Conservation (phyloP, 2,329 filamentous ascomycete genomes). For the Aphanocladium album region DNA sequence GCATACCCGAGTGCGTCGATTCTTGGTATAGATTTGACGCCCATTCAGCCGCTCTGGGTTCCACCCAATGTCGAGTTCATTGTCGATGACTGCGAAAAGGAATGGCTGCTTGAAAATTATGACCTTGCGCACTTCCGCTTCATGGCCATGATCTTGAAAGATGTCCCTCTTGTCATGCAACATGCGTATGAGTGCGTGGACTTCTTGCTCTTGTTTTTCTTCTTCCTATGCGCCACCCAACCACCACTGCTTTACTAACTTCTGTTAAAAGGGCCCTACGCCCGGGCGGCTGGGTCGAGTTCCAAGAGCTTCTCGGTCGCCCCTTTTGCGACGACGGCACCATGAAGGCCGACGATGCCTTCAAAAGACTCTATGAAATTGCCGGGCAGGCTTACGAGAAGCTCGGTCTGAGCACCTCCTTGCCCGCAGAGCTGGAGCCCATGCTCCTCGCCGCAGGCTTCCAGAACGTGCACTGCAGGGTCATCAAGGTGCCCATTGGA, state of each 20-base stretch:
- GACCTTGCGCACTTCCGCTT: conserved; percentile 51
- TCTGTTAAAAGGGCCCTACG: conserved; percentile 10
- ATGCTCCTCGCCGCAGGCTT: conserved; percentile 39
- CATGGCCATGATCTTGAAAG: conserved; percentile 45
- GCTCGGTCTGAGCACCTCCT: conserved; percentile 36
- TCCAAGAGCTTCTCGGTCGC: conserved; percentile 40
- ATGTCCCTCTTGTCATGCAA: conserved; percentile 43
- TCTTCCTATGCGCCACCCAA: too few relatives aligned
- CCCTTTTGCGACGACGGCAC: conserved; percentile 40
- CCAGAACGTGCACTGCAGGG: conserved; percentile 35
- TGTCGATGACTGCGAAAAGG: conserved; percentile 55
- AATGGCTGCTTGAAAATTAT: conserved; percentile 52
- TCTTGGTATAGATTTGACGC: conserved; percentile 38
- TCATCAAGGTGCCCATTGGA: conserved; percentile 42
- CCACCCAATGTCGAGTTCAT: conserved; percentile 58
- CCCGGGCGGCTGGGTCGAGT: conserved; percentile 46
- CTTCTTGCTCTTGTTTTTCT: too few relatives aligned
- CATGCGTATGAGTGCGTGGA: conserved; percentile 32
- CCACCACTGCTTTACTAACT: background rate
- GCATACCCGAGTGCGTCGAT: conserved; percentile 35
- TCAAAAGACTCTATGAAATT: conserved; percentile 30
- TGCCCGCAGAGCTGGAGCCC: conserved; percentile 27
- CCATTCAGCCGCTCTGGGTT: conserved; percentile 44
- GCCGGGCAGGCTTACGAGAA: conserved; percentile 26
- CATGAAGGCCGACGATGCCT: conserved; percentile 35